These are phyloP conservation scores for Psilocybe cubensis DNA, from an alignment of 768 basidiomycete genomes.

Conservation along the genomic window DNA sequence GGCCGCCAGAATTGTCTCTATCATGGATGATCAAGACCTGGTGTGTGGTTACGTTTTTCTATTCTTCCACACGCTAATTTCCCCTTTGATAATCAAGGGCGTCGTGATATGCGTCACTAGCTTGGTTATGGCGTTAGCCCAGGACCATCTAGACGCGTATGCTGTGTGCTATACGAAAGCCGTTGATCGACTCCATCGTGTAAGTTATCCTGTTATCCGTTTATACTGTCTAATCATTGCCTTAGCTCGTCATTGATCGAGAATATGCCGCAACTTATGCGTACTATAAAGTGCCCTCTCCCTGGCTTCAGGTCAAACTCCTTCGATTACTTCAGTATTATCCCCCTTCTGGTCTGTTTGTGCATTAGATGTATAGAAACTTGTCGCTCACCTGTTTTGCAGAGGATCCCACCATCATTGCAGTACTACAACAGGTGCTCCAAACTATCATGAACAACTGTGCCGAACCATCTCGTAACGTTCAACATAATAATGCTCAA, in stretches of 20 bases:
- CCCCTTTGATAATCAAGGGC: slow-evolving; percentile 72
- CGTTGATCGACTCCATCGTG: slow-evolving; percentile 85
- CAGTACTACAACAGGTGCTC: slow-evolving; percentile 79
- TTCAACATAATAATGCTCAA: slow-evolving; percentile 98
- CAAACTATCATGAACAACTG: slow-evolving; percentile 91
- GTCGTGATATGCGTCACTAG: slow-evolving; percentile 95
- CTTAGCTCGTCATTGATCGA: slow-evolving; percentile 86
- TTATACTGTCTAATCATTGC: slow-evolving; percentile 4
- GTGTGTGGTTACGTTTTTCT: slow-evolving; percentile 40
- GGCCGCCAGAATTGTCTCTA: slow-evolving; percentile 91
- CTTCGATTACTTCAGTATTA: slow-evolving; percentile 94
- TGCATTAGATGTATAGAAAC: background rate
- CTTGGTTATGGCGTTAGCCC: slow-evolving; percentile 91
- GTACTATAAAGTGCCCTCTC: slow-evolving; percentile 97
- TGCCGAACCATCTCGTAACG: slow-evolving; percentile 89
- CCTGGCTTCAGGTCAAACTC: slow-evolving; percentile 97
- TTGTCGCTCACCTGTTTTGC: background rate
- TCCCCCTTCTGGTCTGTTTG: slow-evolving; percentile 82
- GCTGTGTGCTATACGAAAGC: slow-evolving; percentile 94
- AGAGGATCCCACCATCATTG: slow-evolving; percentile 73
- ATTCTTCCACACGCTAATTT: background rate
- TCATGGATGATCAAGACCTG: slow-evolving; percentile 94
- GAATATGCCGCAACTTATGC: slow-evolving; percentile 90
- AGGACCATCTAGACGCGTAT: slow-evolving; percentile 90
- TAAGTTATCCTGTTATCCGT: slow-evolving; percentile 35